These are phyloP conservation scores for Microcos paniculata DNA, from an alignment of 345 rosid species.

Conservation along the genomic window DNA sequence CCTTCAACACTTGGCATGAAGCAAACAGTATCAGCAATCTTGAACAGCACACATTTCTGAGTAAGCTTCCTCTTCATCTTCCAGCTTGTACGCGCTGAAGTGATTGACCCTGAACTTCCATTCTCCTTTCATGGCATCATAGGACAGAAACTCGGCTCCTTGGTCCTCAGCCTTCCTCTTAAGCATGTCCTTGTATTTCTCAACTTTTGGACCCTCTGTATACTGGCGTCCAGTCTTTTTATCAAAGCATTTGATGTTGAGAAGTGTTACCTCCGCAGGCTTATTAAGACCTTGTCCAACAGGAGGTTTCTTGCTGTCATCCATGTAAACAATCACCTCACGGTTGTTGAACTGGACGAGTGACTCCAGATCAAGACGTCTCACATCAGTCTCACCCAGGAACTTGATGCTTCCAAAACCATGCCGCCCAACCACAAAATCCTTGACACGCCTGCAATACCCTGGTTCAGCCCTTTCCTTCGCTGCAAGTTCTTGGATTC, in stretches of 20 bases:
- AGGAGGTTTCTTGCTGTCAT: constrained; percentile 85
- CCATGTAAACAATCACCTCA: constrained; percentile 96
- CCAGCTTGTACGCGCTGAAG: constrained; percentile 70
- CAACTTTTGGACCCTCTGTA: constrained; percentile 66
- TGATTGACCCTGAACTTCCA: constrained; percentile 90
- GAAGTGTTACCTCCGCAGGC: constrained; percentile 92
- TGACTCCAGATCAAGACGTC: constrained; percentile 75
- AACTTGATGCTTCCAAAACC: constrained; percentile 89
- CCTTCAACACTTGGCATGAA: constrained; percentile 2
- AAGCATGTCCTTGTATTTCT: constrained; percentile 79
- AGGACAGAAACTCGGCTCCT: constrained; percentile 85
- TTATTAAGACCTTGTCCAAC: constrained; percentile 93
- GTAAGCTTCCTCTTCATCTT: constrained; percentile 34
- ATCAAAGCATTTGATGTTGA: constrained; percentile 86
- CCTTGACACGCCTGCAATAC: constrained; percentile 65
- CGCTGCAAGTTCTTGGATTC: constrained; percentile 88
- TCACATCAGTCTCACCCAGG: constrained; percentile 83
- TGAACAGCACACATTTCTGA: constrained; percentile 5
- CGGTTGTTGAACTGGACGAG: constrained; percentile 80
- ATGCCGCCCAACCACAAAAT: constrained; percentile 84
- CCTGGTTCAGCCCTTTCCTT: constrained; percentile 85
- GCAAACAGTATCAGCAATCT: constrained; percentile 25
- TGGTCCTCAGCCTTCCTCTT: constrained; percentile 85
- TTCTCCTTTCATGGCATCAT: constrained; percentile 72
- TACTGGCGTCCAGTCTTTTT: constrained; percentile 67